Evolutionary conservation across 129 eudicot genomes (phyloP).

Genomic region (Tagetes erecta): DNA sequence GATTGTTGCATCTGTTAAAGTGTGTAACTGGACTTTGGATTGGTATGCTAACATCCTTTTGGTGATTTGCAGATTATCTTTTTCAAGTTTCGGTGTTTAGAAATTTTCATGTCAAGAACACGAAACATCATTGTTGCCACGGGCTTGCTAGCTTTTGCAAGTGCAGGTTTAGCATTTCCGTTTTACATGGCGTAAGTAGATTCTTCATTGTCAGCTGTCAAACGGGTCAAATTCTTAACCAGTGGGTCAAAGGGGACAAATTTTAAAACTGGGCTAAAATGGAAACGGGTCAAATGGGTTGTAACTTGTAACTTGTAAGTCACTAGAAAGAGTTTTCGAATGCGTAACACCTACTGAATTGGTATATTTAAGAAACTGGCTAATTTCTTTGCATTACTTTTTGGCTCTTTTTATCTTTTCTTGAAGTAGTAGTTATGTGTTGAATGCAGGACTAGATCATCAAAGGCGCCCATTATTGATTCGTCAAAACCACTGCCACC

Average conservation of each 20-base stretch:
- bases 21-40: slow-evolving; percentile 12
- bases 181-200: slow-evolving; percentile 93
- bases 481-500: slow-evolving; percentile 95
- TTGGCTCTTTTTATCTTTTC: not conserved
- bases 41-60: slow-evolving; percentile 12
- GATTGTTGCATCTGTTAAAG: not conserved
- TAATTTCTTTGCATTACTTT: slow-evolving; percentile 1
- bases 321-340: not conserved
- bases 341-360: not conserved
- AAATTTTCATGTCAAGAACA: slow-evolving; percentile 65
- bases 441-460: slow-evolving; percentile 61
- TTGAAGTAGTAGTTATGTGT: slow-evolving; percentile 4
- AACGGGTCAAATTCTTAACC: not conserved
- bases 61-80: slow-evolving; percentile 25
- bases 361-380: not conserved
- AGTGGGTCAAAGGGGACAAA: not conserved
- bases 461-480: slow-evolving; percentile 80
- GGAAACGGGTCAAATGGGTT: not conserved
- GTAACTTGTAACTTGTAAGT: not conserved
- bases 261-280: not conserved
- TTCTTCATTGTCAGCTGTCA: not conserved
- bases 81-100: slow-evolving; percentile 1
- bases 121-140: slow-evolving; percentile 75
- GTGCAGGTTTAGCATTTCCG: slow-evolving; percentile 89
- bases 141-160: slow-evolving; percentile 82